Base-by-base conservation (phyloP, 2,329 filamentous ascomycete genomes). In the Bipolaris victoriae region DNA sequence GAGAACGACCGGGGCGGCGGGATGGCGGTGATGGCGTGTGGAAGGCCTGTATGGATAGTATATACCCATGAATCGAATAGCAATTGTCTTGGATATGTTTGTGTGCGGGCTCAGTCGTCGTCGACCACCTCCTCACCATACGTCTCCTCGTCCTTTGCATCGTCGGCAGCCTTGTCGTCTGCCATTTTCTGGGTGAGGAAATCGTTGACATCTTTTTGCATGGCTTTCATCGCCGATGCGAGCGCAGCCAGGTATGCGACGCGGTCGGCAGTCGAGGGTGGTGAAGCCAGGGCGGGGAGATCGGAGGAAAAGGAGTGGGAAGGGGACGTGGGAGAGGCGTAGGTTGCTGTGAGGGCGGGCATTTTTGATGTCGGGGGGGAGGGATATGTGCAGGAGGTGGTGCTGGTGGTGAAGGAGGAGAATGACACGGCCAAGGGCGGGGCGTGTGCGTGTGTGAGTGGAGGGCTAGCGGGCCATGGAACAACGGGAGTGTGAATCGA, bases 111-210 rank as follows among this genome's bases (percentile, higher is more conserved):
- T 69, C 65, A 68, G 15, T 90, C 88, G 40, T 90, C 88, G 48
- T 88, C 87, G 11, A 85, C 80, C 22, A 88, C 85, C 74, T 96
- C 92, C 76, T 96, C 92, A 46, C 92, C 92, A 72, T 97, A 96
- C 71, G 92, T 90, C 68, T 90, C 86, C 71, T 92, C 90, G 31
- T 79, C 77, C 52, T 73, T 75, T 52, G 75, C 72, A 53, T 77
- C 75, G 48, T 77, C 74, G 22, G 57, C 69, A 47, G 57, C 69
- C 70, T 88, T 89, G 71, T 92, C 90, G 60, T 89, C 83, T 36
- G 88, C 89, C 90, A 93, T 93, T 55, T 88, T 86, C 50, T 80
- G 73, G 5, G 90, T 93, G 57, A 94, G 81, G 72, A 90, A 87
- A 61, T 78, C 80, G 77, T 94, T 94, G 72, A 93, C 80, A 49